These are phyloP conservation scores for Rosellinia necatrix DNA, from an alignment of 2,329 filamentous ascomycete species.

Conservation along the genomic window DNA sequence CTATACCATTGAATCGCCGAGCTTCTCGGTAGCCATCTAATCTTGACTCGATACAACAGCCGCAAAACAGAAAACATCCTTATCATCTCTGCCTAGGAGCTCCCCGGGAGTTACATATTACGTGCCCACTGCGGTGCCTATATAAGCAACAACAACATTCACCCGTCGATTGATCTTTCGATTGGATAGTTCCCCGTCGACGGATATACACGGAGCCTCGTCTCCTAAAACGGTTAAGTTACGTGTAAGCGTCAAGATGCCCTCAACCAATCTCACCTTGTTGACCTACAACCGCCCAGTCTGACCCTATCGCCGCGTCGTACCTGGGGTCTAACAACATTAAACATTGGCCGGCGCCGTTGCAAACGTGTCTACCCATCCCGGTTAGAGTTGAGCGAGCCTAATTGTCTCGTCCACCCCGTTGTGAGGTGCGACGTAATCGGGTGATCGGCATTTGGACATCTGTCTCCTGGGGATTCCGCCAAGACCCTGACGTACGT, in stretches of 20 bases:
- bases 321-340: slow-evolving; percentile 4
- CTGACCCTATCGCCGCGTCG: slow-evolving; percentile 7
- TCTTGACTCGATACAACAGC: slow-evolving; percentile 15
- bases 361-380: slow-evolving; percentile 7
- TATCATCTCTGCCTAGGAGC: no score
- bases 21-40: neutral
- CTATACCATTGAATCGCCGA: neutral
- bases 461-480: slow-evolving; percentile 12
- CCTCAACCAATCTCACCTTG: slow-evolving; percentile 4
- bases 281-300: slow-evolving; percentile 3
- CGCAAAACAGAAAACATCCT: neutral
- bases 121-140: neutral
- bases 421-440: slow-evolving; percentile 26
- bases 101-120: neutral
- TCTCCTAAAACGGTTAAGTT: slow-evolving; percentile 3
- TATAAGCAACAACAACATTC: slow-evolving; percentile 4
- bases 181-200: neutral
- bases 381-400: slow-evolving; percentile 24
- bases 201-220: neutral
- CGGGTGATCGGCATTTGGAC: slow-evolving; percentile 33
- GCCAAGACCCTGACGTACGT: slow-evolving; percentile 10
- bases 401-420: slow-evolving; percentile 26
- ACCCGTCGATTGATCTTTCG: slow-evolving; percentile 2
- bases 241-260: slow-evolving; percentile 7
- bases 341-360: slow-evolving; percentile 10